Evolutionary conservation across 225 moss, liverwort and hornwort genomes (phyloP).

Genomic region (Physcomitrium patens): DNA sequence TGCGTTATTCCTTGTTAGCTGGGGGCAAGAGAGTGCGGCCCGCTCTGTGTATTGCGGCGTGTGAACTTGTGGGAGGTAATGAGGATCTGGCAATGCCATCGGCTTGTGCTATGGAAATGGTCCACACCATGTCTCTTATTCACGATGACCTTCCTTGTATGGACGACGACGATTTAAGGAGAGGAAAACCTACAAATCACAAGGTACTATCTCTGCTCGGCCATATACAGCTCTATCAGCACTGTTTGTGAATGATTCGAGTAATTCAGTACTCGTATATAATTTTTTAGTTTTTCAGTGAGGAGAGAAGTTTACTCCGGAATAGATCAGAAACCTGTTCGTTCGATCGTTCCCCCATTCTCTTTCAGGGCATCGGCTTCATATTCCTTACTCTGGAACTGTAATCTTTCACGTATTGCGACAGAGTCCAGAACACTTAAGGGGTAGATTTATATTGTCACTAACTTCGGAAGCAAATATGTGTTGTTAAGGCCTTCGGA

Average conservation of each 20-base stretch:
- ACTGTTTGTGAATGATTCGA: too few relatives aligned
- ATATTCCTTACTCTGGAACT: not conserved
- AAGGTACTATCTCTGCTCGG: conserved; percentile 31
- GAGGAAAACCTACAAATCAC: conserved; percentile 66
- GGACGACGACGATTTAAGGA: conserved; percentile 67
- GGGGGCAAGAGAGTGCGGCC: conserved; percentile 73
- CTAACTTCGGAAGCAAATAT: not conserved
- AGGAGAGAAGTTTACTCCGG: not conserved
- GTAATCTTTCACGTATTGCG: not conserved
- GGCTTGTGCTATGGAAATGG: conserved; percentile 73
- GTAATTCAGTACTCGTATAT: too few relatives aligned
- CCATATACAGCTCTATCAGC: not conserved
- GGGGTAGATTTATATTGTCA: not conserved
- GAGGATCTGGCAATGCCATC: conserved; percentile 65
- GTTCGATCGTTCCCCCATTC: not conserved
- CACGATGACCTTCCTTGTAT: conserved; percentile 79
- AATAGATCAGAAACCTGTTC: not conserved
- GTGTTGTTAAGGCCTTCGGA: conserved; percentile 41
- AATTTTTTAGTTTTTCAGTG: too few relatives aligned
- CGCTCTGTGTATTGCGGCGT: conserved; percentile 63
- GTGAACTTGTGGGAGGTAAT: conserved; percentile 66
- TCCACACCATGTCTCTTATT: conserved; percentile 67
- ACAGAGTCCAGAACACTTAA: not conserved
- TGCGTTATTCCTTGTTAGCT: conserved; percentile 70
- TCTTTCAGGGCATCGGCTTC: not conserved